phyloP scores from a whole-genome alignment of 2,329 filamentous ascomycete species.

The Chaetomium sp. region DNA sequence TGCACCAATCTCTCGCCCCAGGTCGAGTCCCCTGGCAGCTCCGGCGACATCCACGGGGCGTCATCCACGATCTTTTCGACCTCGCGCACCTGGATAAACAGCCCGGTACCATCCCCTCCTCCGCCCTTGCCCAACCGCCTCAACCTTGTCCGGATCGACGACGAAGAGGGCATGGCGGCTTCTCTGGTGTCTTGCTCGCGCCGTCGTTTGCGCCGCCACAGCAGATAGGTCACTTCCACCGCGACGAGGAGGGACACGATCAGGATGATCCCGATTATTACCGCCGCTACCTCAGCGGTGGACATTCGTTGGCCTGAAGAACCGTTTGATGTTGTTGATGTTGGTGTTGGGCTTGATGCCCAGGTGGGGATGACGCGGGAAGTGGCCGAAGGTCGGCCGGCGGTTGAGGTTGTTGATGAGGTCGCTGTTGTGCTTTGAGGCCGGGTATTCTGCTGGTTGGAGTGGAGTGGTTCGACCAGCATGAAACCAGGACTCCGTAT shows the following conservation, averaged over 20 bases:
- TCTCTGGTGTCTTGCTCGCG: not conserved
- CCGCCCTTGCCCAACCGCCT: not conserved
- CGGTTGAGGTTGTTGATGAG: not conserved
- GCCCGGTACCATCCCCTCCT: not conserved
- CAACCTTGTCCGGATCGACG: not conserved
- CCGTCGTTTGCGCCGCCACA: slow-evolving; percentile 11
- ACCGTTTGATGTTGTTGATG: not conserved
- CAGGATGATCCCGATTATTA: slow-evolving; percentile 16
- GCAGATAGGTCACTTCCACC: slow-evolving; percentile 8
- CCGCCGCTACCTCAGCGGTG: slow-evolving; percentile 8
- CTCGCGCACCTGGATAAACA: slow-evolving; percentile 6
- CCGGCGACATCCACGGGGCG: slow-evolving; percentile 8
- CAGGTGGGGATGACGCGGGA: too few species aligned
- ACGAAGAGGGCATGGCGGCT: not conserved
- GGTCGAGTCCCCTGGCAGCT: slow-evolving; percentile 10
- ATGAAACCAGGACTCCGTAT: slow-evolving; percentile 15
- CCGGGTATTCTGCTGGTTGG: not conserved
- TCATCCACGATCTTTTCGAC: slow-evolving; percentile 1
- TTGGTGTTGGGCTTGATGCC: not conserved
- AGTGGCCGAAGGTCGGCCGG: not conserved
- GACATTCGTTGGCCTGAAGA: not conserved
- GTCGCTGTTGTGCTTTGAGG: not conserved
- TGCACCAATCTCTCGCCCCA: slow-evolving; percentile 8
- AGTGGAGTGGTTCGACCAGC: not conserved
- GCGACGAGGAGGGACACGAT: slow-evolving; percentile 9